Percentiles rank a stretch among this genome's conserved stretches.
phyloP scores from a whole-genome alignment of 768 basidiomycete genomes.

The Lentinula guzmanii region DNA sequence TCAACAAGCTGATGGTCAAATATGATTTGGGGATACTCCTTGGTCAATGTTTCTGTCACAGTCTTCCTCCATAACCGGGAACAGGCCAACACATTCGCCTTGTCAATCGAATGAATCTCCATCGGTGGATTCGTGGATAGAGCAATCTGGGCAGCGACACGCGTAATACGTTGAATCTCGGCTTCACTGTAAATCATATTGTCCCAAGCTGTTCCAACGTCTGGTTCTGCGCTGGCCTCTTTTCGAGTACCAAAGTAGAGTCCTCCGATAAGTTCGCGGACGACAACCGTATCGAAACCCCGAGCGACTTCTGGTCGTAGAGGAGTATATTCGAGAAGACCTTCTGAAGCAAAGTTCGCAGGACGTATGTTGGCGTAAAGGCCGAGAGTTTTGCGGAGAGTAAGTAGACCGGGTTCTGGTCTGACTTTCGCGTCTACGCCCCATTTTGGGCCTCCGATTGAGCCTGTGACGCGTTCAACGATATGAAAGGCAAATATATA shows the following conservation, averaged over 20 bases:
- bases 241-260: constrained; percentile 93
- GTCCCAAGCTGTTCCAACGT: constrained; percentile 78
- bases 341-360: constrained; percentile 89
- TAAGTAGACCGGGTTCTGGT: constrained; percentile 87
- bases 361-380: constrained; percentile 98
- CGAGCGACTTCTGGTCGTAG: constrained; percentile 76
- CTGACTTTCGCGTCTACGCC: constrained; percentile 83
- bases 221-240: constrained; percentile 68
- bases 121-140: constrained; percentile 77
- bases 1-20: constrained; percentile 93
- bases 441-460: constrained; percentile 99
- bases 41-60: constrained; percentile 75
- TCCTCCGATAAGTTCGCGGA: constrained; percentile 95
- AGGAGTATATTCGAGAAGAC: constrained; percentile 83
- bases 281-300: constrained; percentile 87
- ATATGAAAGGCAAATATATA: neutral
- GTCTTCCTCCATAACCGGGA: constrained; percentile 93
- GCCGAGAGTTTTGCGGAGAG: constrained; percentile 86
- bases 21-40: constrained; percentile 84
- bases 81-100: constrained; percentile 96
- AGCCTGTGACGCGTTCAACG: constrained; percentile 46
- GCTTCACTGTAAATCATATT: constrained; percentile 87
- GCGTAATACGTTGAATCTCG: constrained; percentile 92
- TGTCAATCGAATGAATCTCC: constrained; percentile 90
- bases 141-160: constrained; percentile 93